Base-by-base conservation (phyloP, 345 rosid species). In the Melaleuca alternifolia region DNA sequence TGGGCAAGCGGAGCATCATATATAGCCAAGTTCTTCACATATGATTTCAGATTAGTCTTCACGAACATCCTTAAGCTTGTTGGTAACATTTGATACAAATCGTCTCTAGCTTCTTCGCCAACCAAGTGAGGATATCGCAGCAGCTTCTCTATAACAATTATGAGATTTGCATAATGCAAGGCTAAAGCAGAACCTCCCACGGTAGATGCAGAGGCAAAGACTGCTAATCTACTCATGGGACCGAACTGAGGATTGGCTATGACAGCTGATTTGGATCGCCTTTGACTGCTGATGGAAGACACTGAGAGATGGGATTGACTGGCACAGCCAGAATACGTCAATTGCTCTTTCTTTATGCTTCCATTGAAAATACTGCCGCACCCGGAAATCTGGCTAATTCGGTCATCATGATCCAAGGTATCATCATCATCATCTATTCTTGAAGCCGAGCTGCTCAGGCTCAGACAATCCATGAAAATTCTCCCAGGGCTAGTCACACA, bases 1-100 rank as follows among this genome's bases (percentile, higher is more conserved):
- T 96, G 98, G 82, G 99, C 99, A 26, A 97, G 92, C 2, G 98
- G 96, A 85, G 99, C 99, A 86, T 97, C 99, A 84, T 94, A 96
- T 86, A 96, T 97, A 1, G 97, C 98, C 89, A 97, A 86, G 89
- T 94, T 93, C 92, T 94, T 94, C 87, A 93, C 88, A 84, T 96
- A 96, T 6, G 95, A 92, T 90, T 93, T 94, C 84, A 97, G 96
- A 85, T 90, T 94, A 21, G 91, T 91, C 89, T 92, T 94, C 87
- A 97, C 53, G 4, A 91, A 91, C 85, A 91, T 86, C 89, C 96
- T 93, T 85, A 97, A 90, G 91, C 99, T 97, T 13, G 94, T 89
- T 0, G 99, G 99, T 57, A 97, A 62, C 98, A 97, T 97, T 90
- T 96, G 97, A 89, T 97, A 96, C 89, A 97, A 92, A 93, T 97